phyloP scores from a whole-genome alignment of 108 stramenopile species.

The Cyclotella cryptica region DNA sequence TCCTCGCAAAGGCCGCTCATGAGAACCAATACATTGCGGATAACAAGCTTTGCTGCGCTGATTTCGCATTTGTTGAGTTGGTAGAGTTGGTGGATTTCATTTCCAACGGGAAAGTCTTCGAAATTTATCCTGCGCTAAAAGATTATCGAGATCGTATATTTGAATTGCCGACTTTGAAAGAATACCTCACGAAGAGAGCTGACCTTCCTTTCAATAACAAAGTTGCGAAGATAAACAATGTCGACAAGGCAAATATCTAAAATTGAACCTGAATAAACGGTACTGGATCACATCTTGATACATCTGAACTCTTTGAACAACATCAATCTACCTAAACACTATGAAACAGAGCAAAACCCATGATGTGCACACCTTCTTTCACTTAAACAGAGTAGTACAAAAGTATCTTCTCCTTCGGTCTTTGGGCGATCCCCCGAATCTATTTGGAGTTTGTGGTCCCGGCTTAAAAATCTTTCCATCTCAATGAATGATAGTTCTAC shows the following conservation, averaged over 20 bases:
- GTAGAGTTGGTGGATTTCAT: conserved; percentile 31
- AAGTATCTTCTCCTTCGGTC: too few relatives aligned
- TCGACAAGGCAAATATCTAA: neutral
- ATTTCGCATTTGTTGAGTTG: conserved; percentile 23
- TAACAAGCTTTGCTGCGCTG: conserved; percentile 20
- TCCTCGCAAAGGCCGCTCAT: neutral
- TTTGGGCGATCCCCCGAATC: too few relatives aligned
- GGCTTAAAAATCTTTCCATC: neutral
- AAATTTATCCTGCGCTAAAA: conserved; percentile 9
- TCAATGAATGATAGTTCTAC: neutral
- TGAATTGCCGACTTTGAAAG: conserved; percentile 17
- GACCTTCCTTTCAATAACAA: conserved; percentile 23
- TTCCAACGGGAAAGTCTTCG: conserved; percentile 15
- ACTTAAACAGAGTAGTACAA: too few relatives aligned
- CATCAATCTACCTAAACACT: too few relatives aligned
- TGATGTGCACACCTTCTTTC: too few relatives aligned
- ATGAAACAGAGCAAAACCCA: too few relatives aligned
- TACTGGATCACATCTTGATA: too few relatives aligned
- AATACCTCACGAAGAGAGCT: neutral
- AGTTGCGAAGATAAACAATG: conserved; percentile 13
- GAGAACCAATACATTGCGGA: conserved; percentile 12
- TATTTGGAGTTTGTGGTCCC: neutral
- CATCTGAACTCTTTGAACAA: too few relatives aligned
- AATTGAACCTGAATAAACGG: too few relatives aligned
- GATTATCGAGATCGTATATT: conserved; percentile 7